Evolutionary conservation across 192 early-diverging fungal species (phyloP), one percentile per base, ranked within the genome.

Genomic region (Borealophlyctis nickersoniae): DNA sequence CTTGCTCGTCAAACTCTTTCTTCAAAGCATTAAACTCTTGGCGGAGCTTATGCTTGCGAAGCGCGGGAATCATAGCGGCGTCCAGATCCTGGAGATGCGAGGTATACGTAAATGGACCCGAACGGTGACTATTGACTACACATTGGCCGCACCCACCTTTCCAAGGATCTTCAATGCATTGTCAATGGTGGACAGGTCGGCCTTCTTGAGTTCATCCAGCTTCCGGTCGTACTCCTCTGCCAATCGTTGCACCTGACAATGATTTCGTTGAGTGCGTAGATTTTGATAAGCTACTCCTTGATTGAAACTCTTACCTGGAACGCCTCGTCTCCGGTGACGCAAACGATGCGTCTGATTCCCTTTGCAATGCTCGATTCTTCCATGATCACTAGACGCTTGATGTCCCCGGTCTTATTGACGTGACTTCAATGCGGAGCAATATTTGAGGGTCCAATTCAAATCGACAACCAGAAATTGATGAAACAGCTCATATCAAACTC

Each of bases 301-400:
- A n/a, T n/a, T n/a, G n/a, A n/a, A n/a, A n/a, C n/a, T n/a, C n/a
- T n/a, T n/a, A n/a, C n/a, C 53, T 87, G 73, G 22, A 67, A 66
- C n/a, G 94, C 96, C 72, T 92, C 94, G 64, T 94, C 92, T 28
- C 93, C 94, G 22, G 94, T 96, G 49, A 94, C 89, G 33, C 92
- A 94, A 26, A 94, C 86, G 53, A 98, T 91, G 64, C 96, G 92
- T 33, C 96, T 88, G 56, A 96, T 91, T 63, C 96, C 96, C 86
- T 96, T 96, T 73, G 94, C 91, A 69, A 97, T 93, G 73, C 88
- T 88, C 27, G 76, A 63, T 72, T 97, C 96, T 81, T 98, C 96
- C 49, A 93, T 71, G 58, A 97, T 83, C 31, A 82, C 82, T 73
- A 95, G 86, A 31, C 79, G 71, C 77, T 92, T 94, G 61, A 98